Evolutionary conservation across 371 early-diverging fungal genomes (phyloP).

Genomic region (Mucor velutinosus): DNA sequence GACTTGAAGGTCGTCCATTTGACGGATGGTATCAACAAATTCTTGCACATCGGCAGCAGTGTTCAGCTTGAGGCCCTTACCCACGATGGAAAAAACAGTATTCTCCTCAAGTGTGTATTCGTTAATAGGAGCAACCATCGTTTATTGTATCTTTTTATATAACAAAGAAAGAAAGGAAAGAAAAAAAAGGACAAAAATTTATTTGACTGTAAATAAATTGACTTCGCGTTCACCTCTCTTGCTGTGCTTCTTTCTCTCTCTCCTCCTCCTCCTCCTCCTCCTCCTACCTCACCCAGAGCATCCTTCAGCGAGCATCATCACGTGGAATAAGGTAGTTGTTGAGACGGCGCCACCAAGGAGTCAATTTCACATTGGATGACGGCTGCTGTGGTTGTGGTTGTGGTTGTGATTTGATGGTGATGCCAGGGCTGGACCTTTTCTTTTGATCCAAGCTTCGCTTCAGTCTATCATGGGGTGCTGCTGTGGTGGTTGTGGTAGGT

Average conservation of each 20-base stretch:
- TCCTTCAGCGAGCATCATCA: background rate
- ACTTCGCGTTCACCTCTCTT: background rate
- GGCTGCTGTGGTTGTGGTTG: background rate
- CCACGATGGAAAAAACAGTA: conserved; percentile 64
- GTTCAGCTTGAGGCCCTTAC: conserved; percentile 79
- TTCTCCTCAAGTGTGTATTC: conserved; percentile 44
- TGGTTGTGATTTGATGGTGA: background rate
- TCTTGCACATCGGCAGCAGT: conserved; percentile 81
- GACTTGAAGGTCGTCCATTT: conserved; percentile 66
- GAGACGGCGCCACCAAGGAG: conserved; percentile 9
- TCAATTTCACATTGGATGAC: background rate
- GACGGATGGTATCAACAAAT: conserved; percentile 71
- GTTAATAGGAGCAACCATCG: conserved; percentile 45
- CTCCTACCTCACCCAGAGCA: background rate
- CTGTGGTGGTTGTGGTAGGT: background rate
- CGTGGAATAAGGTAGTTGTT: conserved; percentile 2
- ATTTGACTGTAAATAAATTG: background rate
- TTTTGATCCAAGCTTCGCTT: background rate
- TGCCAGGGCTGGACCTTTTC: conserved; percentile 3
- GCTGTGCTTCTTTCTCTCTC: too few relatives aligned
- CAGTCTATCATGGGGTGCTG: background rate
- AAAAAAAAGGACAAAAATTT: background rate
- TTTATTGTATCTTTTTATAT: conserved; percentile 1
- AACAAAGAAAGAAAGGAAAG: background rate
- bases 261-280: background rate